These are phyloP conservation scores for Alternaria conjuncta DNA, from an alignment of 2,329 filamentous ascomycete genomes.

Conservation along the genomic window DNA sequence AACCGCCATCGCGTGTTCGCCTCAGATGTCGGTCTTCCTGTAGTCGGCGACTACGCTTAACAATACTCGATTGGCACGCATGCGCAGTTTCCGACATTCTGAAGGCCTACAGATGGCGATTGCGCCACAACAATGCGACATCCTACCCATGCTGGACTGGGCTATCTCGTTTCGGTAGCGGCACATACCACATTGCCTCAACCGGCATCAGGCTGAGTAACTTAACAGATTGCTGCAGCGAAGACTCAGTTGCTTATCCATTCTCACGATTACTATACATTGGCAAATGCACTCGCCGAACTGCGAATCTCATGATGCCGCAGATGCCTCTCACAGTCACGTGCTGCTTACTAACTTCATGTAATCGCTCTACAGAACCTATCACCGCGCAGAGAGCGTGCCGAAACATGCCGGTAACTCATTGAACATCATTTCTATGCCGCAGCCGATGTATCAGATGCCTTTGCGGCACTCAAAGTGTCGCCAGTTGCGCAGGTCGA, in stretches of 20 bases:
- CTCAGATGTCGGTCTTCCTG: background rate
- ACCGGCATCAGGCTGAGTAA: background rate
- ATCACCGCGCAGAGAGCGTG: background rate
- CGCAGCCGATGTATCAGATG: background rate
- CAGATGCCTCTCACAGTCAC: background rate
- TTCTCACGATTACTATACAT: background rate
- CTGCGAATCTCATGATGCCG: background rate
- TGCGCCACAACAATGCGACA: background rate
- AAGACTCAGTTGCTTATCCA: background rate
- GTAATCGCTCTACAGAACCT: background rate
- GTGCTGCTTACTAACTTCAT: background rate
- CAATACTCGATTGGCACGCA: accelerated
- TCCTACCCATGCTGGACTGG: background rate
- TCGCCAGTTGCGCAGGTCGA: background rate
- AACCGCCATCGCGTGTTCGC: background rate
- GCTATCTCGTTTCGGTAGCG: background rate
- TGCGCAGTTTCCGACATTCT: background rate
- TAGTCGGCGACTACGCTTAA: background rate
- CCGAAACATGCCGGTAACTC: background rate
- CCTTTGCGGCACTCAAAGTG: too few species aligned
- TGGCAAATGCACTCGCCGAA: background rate
- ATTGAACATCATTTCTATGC: background rate
- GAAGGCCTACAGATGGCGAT: background rate
- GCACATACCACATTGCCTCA: background rate
- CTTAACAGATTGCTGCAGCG: background rate